These are phyloP conservation scores for Amesomyces nigricolor DNA, from an alignment of 2,329 filamentous ascomycete genomes.

Conservation along the genomic window DNA sequence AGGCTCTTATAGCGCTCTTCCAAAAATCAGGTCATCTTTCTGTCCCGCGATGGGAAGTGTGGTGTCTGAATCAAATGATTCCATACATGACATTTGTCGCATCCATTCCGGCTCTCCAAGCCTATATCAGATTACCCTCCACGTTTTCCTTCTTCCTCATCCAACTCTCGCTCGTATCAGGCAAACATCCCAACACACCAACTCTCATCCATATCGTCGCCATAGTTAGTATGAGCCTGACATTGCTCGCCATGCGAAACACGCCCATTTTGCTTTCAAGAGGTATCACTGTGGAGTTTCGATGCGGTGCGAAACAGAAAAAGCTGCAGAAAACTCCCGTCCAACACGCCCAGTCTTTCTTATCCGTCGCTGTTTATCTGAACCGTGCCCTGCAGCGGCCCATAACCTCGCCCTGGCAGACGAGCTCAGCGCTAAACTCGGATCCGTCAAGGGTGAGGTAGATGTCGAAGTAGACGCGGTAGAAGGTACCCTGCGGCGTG, in stretches of 20 bases:
- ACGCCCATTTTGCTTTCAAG: slow-evolving; percentile 23
- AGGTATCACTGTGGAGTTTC: slow-evolving; percentile 29
- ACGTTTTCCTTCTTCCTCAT: not conserved
- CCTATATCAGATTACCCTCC: not conserved
- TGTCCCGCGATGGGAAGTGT: slow-evolving; percentile 10
- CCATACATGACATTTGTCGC: slow-evolving; percentile 8
- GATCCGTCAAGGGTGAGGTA: slow-evolving; percentile 94
- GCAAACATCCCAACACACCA: not conserved
- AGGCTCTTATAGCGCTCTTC: not conserved
- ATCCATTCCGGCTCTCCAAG: not conserved
- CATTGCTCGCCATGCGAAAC: slow-evolving; percentile 18
- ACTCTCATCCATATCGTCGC: slow-evolving; percentile 1
- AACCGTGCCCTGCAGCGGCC: slow-evolving; percentile 91
- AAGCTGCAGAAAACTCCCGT: slow-evolving; percentile 16
- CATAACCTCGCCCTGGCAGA: slow-evolving; percentile 99
- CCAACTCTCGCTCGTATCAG: not conserved
- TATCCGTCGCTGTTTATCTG: slow-evolving; percentile 41
- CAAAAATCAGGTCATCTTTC: not conserved
- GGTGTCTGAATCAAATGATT: slow-evolving; percentile 3
- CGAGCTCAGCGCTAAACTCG: slow-evolving; percentile 95
- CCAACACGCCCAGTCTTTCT: not conserved
- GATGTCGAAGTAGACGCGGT: slow-evolving; percentile 72
- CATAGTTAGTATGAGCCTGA: slow-evolving; percentile 12
- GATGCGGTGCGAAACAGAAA: slow-evolving; percentile 22
- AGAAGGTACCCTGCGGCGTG: slow-evolving; percentile 93